phyloP scores from a whole-genome alignment of 192 early-diverging fungal species.

The Geranomyces michiganensis region DNA sequence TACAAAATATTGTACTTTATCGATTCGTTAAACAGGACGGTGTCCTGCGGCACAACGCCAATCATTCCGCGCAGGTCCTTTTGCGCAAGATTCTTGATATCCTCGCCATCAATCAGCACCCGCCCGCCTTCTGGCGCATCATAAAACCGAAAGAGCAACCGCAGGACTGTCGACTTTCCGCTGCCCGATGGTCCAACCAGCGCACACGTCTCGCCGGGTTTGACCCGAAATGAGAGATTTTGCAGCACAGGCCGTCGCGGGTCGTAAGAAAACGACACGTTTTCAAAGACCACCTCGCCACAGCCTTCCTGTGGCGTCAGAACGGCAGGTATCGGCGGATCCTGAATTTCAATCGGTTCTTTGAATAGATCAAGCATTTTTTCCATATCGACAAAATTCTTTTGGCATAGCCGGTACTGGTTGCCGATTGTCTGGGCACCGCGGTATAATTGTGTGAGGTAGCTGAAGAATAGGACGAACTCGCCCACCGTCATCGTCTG shows the following conservation, averaged over 20 bases:
- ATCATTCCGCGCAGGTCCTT: slow-evolving; percentile 76
- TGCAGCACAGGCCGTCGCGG: slow-evolving; percentile 68
- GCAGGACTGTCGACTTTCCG: slow-evolving; percentile 46
- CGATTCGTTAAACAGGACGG: slow-evolving; percentile 17
- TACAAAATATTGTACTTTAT: slow-evolving; percentile 89
- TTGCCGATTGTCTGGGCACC: slow-evolving; percentile 71
- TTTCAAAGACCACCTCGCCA: slow-evolving; percentile 70
- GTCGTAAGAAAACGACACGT: slow-evolving; percentile 77
- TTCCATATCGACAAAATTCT: slow-evolving; percentile 85
- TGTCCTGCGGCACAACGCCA: slow-evolving; percentile 84
- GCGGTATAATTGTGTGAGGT: slow-evolving; percentile 89
- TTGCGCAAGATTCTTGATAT: slow-evolving; percentile 67
- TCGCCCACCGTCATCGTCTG: slow-evolving; percentile 72
- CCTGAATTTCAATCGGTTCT: slow-evolving; percentile 65
- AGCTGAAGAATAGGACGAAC: slow-evolving; percentile 88
- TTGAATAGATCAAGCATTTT: slow-evolving; percentile 87
- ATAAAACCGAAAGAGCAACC: slow-evolving; percentile 86
- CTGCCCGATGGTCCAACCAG: slow-evolving; percentile 78
- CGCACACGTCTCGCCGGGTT: slow-evolving; percentile 73
- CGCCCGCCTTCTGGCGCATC: slow-evolving; percentile 73
- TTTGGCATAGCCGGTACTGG: slow-evolving; percentile 83
- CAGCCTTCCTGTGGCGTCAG: slow-evolving; percentile 58
- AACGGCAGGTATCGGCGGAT: slow-evolving; percentile 60
- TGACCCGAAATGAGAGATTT: slow-evolving; percentile 70
- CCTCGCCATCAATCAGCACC: slow-evolving; percentile 86